Percentiles rank a stretch among this genome's conserved stretches.
Conservation (phyloP, 2,329 filamentous ascomycete genomes). For the Botryosphaeria dothidea region DNA sequence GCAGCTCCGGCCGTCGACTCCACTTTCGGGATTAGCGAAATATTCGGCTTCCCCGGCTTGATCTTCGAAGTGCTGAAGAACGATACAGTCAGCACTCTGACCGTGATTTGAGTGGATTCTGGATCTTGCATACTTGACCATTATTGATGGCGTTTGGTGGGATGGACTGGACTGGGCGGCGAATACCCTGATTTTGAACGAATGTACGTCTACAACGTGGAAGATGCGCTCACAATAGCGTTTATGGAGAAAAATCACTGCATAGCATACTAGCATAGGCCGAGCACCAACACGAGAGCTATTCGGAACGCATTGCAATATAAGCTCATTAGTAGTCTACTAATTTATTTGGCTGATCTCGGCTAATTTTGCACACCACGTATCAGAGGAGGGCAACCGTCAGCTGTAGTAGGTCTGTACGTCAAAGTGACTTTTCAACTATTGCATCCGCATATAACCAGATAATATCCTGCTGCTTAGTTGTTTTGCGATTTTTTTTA, state of each 20-base stretch:
- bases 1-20: constrained; percentile 45
- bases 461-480: too few species aligned
- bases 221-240: neutral
- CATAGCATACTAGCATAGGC: neutral
- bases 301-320: neutral
- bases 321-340: neutral
- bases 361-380: neutral
- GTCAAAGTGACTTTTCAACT: too few species aligned
- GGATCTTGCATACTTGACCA: neutral
- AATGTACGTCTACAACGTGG: neutral
- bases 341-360: neutral
- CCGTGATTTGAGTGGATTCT: constrained; percentile 66
- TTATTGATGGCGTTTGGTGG: constrained; percentile 3
- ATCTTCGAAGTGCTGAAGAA: constrained; percentile 97
- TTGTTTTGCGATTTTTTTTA: too few species aligned
- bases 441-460: too few species aligned
- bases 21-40: constrained; percentile 71
- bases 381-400: neutral
- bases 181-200: constrained; percentile 6
- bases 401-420: too few species aligned
- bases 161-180: neutral
- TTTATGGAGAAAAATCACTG: neutral
- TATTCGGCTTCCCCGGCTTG: constrained; percentile 91
- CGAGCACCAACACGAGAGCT: neutral
- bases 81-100: constrained; percentile 83